phyloP scores from a whole-genome alignment of 768 basidiomycete species.

The Naganishia kalamii region DNA sequence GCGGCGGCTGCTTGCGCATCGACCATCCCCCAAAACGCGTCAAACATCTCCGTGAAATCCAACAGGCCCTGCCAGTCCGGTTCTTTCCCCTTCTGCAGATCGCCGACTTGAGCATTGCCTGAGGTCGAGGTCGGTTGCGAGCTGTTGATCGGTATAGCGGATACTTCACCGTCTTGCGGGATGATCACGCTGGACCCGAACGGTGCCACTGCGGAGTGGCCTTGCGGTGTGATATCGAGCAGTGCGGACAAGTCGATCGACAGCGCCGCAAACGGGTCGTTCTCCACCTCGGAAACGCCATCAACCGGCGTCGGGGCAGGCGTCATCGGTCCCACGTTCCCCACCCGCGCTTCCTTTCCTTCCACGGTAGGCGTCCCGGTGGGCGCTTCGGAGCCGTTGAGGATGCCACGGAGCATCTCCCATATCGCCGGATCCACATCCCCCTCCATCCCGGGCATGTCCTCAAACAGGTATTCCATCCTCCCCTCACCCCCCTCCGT shows the following conservation, averaged over 20 bases:
- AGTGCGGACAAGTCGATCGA: constrained; percentile 7
- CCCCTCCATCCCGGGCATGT: not conserved
- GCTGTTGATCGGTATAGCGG: no score
- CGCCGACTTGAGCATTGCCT: no score
- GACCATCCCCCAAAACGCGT: constrained; percentile 14
- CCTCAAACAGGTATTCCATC: not conserved
- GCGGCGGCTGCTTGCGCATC: not conserved
- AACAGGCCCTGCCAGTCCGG: not conserved
- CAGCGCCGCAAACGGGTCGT: not conserved
- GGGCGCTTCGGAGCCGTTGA: no score
- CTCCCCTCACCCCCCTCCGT: not conserved
- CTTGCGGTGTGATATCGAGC: not conserved
- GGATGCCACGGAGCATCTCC: not conserved
- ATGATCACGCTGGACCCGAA: not conserved
- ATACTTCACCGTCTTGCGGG: not conserved
- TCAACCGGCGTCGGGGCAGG: no score
- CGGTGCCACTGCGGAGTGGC: no score
- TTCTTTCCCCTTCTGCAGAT: not conserved
- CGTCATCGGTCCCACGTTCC: no score
- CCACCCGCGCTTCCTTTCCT: no score
- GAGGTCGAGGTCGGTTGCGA: no score
- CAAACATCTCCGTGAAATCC: constrained; percentile 14
- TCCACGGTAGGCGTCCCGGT: no score
- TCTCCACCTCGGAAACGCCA: no score
- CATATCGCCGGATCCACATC: not conserved